Base-by-base conservation (phyloP, 176 grass and related monocot species). In the Carex scoparia region DNA sequence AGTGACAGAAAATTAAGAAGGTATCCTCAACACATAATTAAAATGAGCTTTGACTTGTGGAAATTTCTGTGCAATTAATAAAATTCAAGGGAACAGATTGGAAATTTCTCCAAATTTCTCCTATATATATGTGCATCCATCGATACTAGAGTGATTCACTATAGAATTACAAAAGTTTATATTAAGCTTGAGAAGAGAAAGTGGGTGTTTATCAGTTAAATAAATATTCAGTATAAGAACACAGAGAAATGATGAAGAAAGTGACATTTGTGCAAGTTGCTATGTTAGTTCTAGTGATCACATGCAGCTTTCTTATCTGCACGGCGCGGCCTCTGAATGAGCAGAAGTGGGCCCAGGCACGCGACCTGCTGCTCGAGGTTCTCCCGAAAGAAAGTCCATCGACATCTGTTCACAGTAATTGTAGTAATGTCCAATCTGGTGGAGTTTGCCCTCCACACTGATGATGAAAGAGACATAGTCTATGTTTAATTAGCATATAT, bases 241-340 rank as follows among this genome's bases (percentile, higher is more conserved):
- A 63, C 18, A 51, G 2, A 83, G 58, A 65, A 32, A 83, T 83
- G 81, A 44, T 83, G 81, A 83, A 69, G 46, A 83, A 35, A 83
- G 27, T 48, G 61, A 53, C 15, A n/a, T 13, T 67, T 27, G 18
- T 83, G 23, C 44, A 83, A 83, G 38, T 83, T 51, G 49, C 62
- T 55, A 12, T 83, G 30, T 32, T 83, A 31, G 61, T 83, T 69
- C 65, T 83, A 27, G 23, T 83, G 10, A 54, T 83, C 49, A 69
- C 65, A 8, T 69, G 46, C 46, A 68, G 81, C n/a, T 54, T 19
- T 3, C 23, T 7, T 42, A 32, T 33, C 13, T 83, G 81, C 65
- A 69, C 38, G 2, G 51, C 74, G 5, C 81, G 81, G 11, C 81
- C 81, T 68, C 44, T 83, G 11, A 83, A 33, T 0, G 81, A 69